Base-by-base conservation (phyloP, 768 basidiomycete genomes). In the Tylopilus sp. region DNA sequence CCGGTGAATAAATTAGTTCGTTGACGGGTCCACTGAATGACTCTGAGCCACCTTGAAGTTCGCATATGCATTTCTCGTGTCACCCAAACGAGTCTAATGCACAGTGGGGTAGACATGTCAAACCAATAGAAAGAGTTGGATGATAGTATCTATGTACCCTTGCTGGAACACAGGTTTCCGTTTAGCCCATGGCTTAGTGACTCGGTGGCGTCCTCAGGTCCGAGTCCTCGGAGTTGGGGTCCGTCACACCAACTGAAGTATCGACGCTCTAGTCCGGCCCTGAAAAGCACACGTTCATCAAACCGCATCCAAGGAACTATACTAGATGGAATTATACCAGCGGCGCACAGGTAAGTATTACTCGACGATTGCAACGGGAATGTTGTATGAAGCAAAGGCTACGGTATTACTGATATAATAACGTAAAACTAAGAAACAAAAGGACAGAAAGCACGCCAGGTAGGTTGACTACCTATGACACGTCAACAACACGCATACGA, bases 371-470 rank as follows among this genome's bases (percentile, higher is more conserved):
- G 62, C 59, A 57, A 60, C 57, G 59, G 61, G 53, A 25, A 59
- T 59, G 61, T 56, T 58, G 61, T 62, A 69, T 69, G 57, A 58
- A 64, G 61, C 63, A 57, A 42, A 49, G 15, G 54, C 60, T 57
- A 59, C 54, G 56, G 61, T 57, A 63, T 66, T 66, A 62, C 50
- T 59, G 58, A 66, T 65, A 58, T 46, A 72, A 66, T 65, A 63
- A 69, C 52, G 55, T 66, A 69, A 50, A 17, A 35, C 22, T 30
- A 48, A 45, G 31, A 53, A 52, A 31, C 30, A 38, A 30, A 41
- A 41, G 40, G 47, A 39, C 36, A 44, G 40, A 42, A 25, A 26
- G 54, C 12, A 57, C 2, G 10, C 36, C 46, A 47, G 20, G 25
- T 44, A 55, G 57, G 61, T 43, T 28, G 44, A 56, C 41, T 28